Evolutionary conservation across 306 rosid species (phyloP).

Genomic region (Macrotyloma uniflorum): DNA sequence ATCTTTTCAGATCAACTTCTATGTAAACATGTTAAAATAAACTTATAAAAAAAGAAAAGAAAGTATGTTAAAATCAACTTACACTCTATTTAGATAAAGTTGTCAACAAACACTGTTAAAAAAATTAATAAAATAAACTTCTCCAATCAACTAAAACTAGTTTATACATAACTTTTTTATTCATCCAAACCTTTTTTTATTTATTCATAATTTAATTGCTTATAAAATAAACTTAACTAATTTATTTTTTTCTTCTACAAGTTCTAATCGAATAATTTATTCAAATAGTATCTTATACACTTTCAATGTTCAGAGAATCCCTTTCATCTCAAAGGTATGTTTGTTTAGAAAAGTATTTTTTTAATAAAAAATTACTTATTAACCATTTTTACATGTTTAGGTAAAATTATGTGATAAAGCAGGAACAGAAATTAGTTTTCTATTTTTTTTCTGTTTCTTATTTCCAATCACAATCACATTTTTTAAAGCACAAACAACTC

Average conservation of each 20-base stretch:
- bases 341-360: no score
- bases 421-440: no score
- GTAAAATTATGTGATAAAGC: no score
- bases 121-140: not conserved
- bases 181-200: not conserved
- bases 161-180: not conserved
- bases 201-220: not conserved
- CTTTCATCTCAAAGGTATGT: no score
- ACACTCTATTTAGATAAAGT: not conserved
- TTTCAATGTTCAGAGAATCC: no score
- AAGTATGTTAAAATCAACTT: not conserved
- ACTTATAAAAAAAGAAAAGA: not conserved
- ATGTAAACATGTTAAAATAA: no score
- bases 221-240: not conserved
- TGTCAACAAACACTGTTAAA: not conserved
- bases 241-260: not conserved
- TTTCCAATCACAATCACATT: no score
- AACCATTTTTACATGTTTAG: no score
- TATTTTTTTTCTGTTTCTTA: no score
- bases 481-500: no score
- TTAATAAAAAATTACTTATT: no score
- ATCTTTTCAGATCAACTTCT: not conserved
- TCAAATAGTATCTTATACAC: not conserved
- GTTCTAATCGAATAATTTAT: not conserved
- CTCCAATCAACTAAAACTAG: not conserved